Base-by-base conservation (phyloP, 441 rosid species). In the Pelargonium exstipulatum region DNA sequence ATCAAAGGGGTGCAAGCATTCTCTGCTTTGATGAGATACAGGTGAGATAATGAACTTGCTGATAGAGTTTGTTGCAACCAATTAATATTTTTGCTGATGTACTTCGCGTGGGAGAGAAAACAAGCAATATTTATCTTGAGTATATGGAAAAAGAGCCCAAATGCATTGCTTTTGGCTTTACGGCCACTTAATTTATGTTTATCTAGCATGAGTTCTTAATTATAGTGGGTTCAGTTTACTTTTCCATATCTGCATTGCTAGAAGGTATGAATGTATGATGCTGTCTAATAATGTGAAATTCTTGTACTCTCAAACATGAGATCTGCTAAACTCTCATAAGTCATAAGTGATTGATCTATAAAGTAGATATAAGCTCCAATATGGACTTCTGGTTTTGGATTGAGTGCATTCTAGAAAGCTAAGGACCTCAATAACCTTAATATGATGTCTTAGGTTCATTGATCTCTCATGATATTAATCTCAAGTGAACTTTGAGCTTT, bases 11-110 rank as follows among this genome's bases (percentile, higher is more conserved):
- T 73, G 96, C 96, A 12, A 89, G 90, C 70, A 64, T 91, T 76
- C 96, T 89, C 78, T 91, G 98, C 81, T 93, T 93, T 64, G 97
- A 91, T 83, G 96, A 91, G 84, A 89, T 93, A 79, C 98, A 93
- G 92, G 97, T 91, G 79, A 26, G 53, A 40, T 74, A 61, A 61
- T 18, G 53, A 51, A 14, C 48, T 16, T 61, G 24, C 16, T 69
- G 60, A 67, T 43, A 63, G 24, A 64, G 16, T 53, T 24, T 7
- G 1, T 60, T 43, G 13, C 17, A 17, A 43, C 64, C 65, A 10
- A 49, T 69, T 37, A 18, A 57, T 57, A 18, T 57, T 57, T 57
- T 18, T 17, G 3, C 62, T 8, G 20, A 57, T 8, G 20, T 18
- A 57, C 29, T 2, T 18, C 12, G 5, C 9, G 9, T 57, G 8